Percentiles rank a stretch among this genome's conserved stretches.
These are phyloP conservation scores for Tulasnella sp. DNA, from an alignment of 768 basidiomycete species.

Conservation along the genomic window DNA sequence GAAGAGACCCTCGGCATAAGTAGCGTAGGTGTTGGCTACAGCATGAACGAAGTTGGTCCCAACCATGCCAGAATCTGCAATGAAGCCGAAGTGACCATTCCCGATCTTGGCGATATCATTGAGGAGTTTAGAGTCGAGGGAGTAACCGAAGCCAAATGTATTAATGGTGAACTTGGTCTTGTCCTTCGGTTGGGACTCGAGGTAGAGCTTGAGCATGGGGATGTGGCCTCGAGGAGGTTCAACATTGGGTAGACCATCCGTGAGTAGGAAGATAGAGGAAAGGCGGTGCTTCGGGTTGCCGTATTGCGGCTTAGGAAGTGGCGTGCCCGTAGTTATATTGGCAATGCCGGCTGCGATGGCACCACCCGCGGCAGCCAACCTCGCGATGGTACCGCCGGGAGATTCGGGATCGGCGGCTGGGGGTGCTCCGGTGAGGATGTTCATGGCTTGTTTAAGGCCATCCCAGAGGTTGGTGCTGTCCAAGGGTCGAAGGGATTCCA, in stretches of 20 bases:
- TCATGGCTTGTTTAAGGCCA: slow-evolving; percentile 22
- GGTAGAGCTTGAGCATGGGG: slow-evolving; percentile 21
- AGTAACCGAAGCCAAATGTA: slow-evolving; percentile 24
- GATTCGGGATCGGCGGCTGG: not conserved
- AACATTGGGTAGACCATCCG: slow-evolving; percentile 22
- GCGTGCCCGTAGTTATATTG: not conserved
- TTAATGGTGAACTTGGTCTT: slow-evolving; percentile 18
- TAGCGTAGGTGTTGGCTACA: slow-evolving; percentile 22
- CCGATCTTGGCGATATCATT: slow-evolving; percentile 18
- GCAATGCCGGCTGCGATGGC: not conserved
- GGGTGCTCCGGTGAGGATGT: slow-evolving; percentile 14
- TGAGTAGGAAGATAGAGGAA: slow-evolving; percentile 22
- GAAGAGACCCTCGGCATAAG: slow-evolving; percentile 14
- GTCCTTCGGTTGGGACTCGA: slow-evolving; percentile 17
- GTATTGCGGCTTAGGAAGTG: not conserved
- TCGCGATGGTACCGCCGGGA: not conserved
- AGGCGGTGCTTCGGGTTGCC: slow-evolving; percentile 10
- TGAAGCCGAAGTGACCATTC: slow-evolving; percentile 17
- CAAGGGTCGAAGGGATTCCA: slow-evolving; percentile 15
- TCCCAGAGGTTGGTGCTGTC: slow-evolving; percentile 23
- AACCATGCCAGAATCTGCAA: slow-evolving; percentile 24
- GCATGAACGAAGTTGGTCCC: slow-evolving; percentile 25
- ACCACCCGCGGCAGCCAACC: not conserved
- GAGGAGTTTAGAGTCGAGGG: slow-evolving; percentile 22
- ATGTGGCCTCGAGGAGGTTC: slow-evolving; percentile 23